Evolutionary conservation across 805 yeast genomes (phyloP).

Genomic region (Teunomyces gatunensis): DNA sequence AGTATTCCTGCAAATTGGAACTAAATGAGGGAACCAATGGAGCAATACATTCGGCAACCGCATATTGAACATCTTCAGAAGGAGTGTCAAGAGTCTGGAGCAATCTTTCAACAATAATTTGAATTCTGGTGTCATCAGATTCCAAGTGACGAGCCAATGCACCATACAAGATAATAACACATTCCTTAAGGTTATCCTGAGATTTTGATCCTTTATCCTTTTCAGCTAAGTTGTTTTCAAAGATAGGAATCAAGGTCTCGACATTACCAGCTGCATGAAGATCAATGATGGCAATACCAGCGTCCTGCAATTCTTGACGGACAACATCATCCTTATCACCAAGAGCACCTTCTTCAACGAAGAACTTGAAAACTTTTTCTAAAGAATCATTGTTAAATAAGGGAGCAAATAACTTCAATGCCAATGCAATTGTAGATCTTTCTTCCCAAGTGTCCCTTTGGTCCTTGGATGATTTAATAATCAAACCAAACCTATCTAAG

Average conservation of each 20-base stretch:
- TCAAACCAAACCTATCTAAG: slow-evolving; percentile 77
- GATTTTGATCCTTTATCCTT: slow-evolving; percentile 44
- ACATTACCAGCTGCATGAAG: slow-evolving; percentile 62
- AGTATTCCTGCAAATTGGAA: slow-evolving; percentile 48
- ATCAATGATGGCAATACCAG: slow-evolving; percentile 76
- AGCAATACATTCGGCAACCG: slow-evolving; percentile 81
- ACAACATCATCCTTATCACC: slow-evolving; percentile 74
- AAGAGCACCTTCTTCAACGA: slow-evolving; percentile 61
- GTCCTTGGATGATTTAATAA: slow-evolving; percentile 56
- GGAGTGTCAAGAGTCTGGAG: slow-evolving; percentile 79
- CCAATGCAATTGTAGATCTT: slow-evolving; percentile 76
- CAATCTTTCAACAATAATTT: slow-evolving; percentile 63
- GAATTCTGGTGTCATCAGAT: slow-evolving; percentile 62
- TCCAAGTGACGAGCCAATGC: slow-evolving; percentile 83
- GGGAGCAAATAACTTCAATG: slow-evolving; percentile 57
- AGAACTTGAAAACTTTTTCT: slow-evolving; percentile 55
- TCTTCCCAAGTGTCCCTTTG: slow-evolving; percentile 81
- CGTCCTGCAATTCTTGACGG: slow-evolving; percentile 79
- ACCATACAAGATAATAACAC: slow-evolving; percentile 85
- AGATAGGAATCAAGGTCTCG: slow-evolving; percentile 76
- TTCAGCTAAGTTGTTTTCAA: slow-evolving; percentile 63
- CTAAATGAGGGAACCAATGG: slow-evolving; percentile 68
- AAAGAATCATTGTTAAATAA: slow-evolving; percentile 44
- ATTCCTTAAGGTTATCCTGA: slow-evolving; percentile 68
- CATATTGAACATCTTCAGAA: slow-evolving; percentile 85